Base-by-base conservation (phyloP, 345 rosid genomes). In the Sapria himalayana region DNA sequence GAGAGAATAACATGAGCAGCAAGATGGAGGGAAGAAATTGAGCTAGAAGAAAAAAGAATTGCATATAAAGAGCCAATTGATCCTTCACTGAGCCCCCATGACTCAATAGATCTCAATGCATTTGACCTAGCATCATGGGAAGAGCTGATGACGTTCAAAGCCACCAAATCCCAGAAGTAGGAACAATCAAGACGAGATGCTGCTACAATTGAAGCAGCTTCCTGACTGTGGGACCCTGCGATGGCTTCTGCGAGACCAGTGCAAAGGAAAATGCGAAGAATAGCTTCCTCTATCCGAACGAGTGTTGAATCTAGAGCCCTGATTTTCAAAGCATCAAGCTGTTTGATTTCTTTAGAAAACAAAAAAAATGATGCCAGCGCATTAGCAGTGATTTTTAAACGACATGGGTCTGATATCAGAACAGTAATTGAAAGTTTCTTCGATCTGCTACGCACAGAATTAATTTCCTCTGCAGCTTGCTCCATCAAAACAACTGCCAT, bases 401-500 rank as follows among this genome's bases (percentile, higher is more conserved):
- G 51, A 59, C 59, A 50, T 52, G 53, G 49, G 54, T 78, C 85
- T 46, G 76, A 57, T 54, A 66, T 29, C 22, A 49, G 54, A 48
- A 70, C 73, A 59, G 66, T 67, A 33, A 64, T 48, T 61, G 69
- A 59, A 21, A 86, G 70, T 41, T 70, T 68, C 67, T 57, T 56
- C 39, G 51, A 48, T 50, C 54, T 43, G 41, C 41, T 32, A 55
- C 65, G 78, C 14, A 25, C 46, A 52, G 76, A 78, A 41, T 69
- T 76, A 51, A 81, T 73, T 56, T 56, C 74, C 66, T 86, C 97
- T 35, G 82, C 60, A 36, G 65, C 63, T 54, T 86, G 92, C 68
- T 86, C 97, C 92, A 82, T 70, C 44, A 72, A 56, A 47, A 86
- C 85, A 48, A 86, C 94, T 19, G 71, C 85, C 37, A 89, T 74